Evolutionary conservation across 2,329 filamentous ascomycete species (phyloP).

Genomic region (Aspergillus brasiliensis): DNA sequence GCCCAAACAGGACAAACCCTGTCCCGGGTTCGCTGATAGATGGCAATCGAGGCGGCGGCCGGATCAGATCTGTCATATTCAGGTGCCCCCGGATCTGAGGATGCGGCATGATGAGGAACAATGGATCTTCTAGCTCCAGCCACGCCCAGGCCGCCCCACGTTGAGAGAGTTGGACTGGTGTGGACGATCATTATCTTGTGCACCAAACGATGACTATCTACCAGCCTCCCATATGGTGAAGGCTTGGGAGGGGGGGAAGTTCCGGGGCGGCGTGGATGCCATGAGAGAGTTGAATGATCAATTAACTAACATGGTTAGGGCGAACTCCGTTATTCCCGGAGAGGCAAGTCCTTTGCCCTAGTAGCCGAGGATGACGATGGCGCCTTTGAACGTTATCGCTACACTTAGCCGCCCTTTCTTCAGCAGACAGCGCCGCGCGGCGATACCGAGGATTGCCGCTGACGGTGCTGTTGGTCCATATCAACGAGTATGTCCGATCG

Average conservation of each 20-base stretch:
- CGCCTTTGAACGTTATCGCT: slow-evolving; percentile 5
- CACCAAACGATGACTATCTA: neutral
- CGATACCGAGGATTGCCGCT: too few relatives aligned
- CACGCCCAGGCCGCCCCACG: slow-evolving; percentile 1
- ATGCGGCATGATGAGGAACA: slow-evolving; percentile 2
- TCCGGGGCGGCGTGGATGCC: neutral
- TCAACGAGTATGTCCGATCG: slow-evolving; percentile 3
- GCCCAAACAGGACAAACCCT: neutral
- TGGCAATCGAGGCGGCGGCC: neutral
- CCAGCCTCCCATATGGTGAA: neutral
- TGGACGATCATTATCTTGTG: neutral
- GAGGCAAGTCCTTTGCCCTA: neutral
- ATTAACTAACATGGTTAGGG: slow-evolving; percentile 2
- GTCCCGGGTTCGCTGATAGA: neutral
- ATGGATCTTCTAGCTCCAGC: slow-evolving; percentile 2
- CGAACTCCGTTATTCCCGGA: neutral
- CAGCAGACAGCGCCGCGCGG: neutral
- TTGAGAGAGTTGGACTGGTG: neutral
- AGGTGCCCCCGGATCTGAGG: slow-evolving; percentile 7
- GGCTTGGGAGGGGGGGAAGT: neutral
- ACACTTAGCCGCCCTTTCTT: neutral
- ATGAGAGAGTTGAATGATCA: neutral
- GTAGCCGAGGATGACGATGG: slow-evolving; percentile 4
- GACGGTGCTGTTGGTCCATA: neutral
- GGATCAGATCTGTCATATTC: slow-evolving; percentile 10